These are phyloP conservation scores for Pythium utonaiense DNA, from an alignment of 352 stramenopile species.

Conservation along the genomic window DNA sequence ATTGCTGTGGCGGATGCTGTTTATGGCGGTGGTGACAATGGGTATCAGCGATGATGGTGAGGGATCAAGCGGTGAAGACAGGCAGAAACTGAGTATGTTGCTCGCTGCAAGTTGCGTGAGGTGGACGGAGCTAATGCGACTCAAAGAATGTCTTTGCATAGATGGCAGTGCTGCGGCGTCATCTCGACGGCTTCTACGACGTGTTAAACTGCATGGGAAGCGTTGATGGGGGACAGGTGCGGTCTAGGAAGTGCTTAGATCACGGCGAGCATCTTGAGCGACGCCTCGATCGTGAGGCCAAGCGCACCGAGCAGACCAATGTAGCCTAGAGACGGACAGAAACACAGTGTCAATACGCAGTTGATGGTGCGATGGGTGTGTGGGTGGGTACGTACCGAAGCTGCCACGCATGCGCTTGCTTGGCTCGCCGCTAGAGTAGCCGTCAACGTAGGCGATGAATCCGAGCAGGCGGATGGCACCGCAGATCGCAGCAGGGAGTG, in stretches of 20 bases:
- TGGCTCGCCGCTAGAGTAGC: conserved; percentile 60
- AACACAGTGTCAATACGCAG: neutral
- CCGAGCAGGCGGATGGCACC: conserved; percentile 48
- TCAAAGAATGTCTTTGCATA: no score
- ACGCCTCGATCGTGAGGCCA: conserved; percentile 33
- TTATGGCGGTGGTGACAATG: no score
- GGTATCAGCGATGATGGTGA: no score
- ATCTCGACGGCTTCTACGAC: no score
- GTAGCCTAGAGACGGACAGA: conserved; percentile 35
- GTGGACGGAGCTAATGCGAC: no score
- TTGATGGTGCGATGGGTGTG: neutral
- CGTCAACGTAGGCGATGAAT: conserved; percentile 65
- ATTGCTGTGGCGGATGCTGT: no score
- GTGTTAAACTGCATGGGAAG: no score
- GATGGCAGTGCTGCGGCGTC: no score
- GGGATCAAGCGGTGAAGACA: no score
- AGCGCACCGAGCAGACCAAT: conserved; percentile 37
- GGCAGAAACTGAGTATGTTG: no score
- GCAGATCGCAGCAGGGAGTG: conserved; percentile 52
- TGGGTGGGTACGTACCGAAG: conserved; percentile 38
- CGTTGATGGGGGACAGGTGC: no score
- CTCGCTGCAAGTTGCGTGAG: no score
- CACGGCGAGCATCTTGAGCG: conserved; percentile 27
- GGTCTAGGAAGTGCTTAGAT: conserved; percentile 22
- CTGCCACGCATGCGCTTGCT: conserved; percentile 53